Percentiles rank a stretch among this genome's conserved stretches.
These are phyloP conservation scores for Fusarium acutatum DNA, from an alignment of 2,329 filamentous ascomycete genomes.

Conservation along the genomic window DNA sequence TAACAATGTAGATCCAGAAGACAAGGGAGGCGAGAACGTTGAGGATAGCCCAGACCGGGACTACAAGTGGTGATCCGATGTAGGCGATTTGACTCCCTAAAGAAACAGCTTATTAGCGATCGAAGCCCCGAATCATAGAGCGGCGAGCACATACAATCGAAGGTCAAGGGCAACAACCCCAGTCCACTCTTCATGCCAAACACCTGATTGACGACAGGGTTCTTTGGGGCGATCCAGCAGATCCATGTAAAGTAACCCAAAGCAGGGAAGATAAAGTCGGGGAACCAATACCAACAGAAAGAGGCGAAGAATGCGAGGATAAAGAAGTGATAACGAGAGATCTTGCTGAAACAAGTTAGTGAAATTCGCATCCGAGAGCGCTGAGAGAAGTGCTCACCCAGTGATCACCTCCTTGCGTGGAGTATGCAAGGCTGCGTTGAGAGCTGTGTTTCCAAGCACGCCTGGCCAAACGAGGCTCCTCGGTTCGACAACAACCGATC, in stretches of 20 bases:
- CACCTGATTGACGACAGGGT: conserved; percentile 55
- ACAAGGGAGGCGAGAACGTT: conserved; percentile 59
- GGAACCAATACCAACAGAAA: conserved; percentile 61
- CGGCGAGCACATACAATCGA: conserved; percentile 47
- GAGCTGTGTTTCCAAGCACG: conserved; percentile 57
- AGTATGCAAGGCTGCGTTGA: conserved; percentile 54
- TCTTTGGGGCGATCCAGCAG: conserved; percentile 59
- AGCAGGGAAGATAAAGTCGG: conserved; percentile 56
- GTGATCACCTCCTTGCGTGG: conserved; percentile 43
- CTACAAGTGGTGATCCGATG: conserved; percentile 52
- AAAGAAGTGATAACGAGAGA: conserved; percentile 56
- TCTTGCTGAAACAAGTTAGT: conserved; percentile 35
- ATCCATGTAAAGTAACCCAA: conserved; percentile 57
- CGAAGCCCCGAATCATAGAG: not conserved
- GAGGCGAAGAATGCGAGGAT: conserved; percentile 47
- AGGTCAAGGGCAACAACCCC: conserved; percentile 52
- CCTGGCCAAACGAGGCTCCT: conserved; percentile 62
- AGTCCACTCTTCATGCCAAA: conserved; percentile 58
- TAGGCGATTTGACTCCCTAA: conserved; percentile 47
- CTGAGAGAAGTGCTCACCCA: not conserved
- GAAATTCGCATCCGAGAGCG: fast-evolving
- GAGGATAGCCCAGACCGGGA: conserved; percentile 55
- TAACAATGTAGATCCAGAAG: conserved; percentile 57
- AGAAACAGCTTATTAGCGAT: not conserved
- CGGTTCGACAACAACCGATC: conserved; percentile 56